Conservation (phyloP, 805 yeast genomes). For the Saccharomycopsis babjevae region DNA sequence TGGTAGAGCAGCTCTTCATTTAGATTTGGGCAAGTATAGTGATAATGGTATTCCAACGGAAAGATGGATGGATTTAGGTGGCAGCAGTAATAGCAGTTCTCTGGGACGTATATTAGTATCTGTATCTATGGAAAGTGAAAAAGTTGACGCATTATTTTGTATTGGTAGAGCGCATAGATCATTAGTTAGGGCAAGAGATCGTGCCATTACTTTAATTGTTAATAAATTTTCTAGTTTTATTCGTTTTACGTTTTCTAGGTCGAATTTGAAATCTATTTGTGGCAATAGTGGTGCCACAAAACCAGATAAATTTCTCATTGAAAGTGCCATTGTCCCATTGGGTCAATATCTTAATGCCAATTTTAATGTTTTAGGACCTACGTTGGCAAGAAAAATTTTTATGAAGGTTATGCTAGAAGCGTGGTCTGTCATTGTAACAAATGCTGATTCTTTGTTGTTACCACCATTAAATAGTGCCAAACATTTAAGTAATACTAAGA, state of each 20-base stretch:
- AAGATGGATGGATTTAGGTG: slow-evolving; percentile 37
- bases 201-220: slow-evolving; percentile 59
- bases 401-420: slow-evolving; percentile 62
- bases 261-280: slow-evolving; percentile 46
- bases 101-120: slow-evolving; percentile 61
- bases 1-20: slow-evolving; percentile 50
- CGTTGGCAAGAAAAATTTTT: slow-evolving; percentile 44
- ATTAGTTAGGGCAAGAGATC: slow-evolving; percentile 52
- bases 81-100: slow-evolving; percentile 30
- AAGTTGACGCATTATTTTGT: slow-evolving; percentile 69
- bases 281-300: slow-evolving; percentile 36
- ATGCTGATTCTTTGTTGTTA: slow-evolving; percentile 61
- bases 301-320: slow-evolving; percentile 39
- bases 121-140: slow-evolving; percentile 69
- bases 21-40: slow-evolving; percentile 53
- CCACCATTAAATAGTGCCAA: slow-evolving; percentile 53
- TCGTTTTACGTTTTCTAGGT: slow-evolving; percentile 43
- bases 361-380: slow-evolving; percentile 50
- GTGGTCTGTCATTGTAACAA: slow-evolving; percentile 64
- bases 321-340: slow-evolving; percentile 60
- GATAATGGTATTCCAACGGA: slow-evolving; percentile 64
- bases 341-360: slow-evolving; percentile 67
- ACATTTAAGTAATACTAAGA: slow-evolving; percentile 23
- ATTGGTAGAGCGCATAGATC: slow-evolving; percentile 68
- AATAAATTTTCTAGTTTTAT: slow-evolving; percentile 62